A percentile compares a stretch with the other conserved stretches of the same genome.
phyloP scores from a whole-genome alignment of 1,139 yeast genomes.

The Geotrichum candidum region DNA sequence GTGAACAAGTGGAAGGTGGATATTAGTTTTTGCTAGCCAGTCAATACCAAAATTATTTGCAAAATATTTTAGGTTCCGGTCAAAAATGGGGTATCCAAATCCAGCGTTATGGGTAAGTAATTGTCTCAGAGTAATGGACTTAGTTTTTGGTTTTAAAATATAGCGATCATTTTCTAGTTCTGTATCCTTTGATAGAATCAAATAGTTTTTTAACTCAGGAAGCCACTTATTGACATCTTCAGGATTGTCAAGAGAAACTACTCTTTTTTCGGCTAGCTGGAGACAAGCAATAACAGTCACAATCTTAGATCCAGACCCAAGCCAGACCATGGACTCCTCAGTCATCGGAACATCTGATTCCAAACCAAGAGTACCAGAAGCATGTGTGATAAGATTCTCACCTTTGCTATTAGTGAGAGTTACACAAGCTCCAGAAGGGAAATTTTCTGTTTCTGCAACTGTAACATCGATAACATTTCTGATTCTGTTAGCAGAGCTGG shows the following conservation, averaged over 20 bases:
- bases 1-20: constrained; percentile 40
- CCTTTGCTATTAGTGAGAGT: not conserved
- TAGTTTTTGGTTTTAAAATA: constrained; percentile 32
- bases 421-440: not conserved
- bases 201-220: constrained; percentile 37
- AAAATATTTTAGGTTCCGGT: constrained; percentile 21
- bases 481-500: too few relatives aligned
- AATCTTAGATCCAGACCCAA: constrained; percentile 46
- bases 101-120: too few relatives aligned
- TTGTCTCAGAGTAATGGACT: too few relatives aligned
- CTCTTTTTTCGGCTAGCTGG: constrained; percentile 43
- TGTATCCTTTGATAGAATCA: constrained; percentile 31
- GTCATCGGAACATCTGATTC: constrained; percentile 25
- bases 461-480: too few relatives aligned
- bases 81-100: constrained; percentile 30
- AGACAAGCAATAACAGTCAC: constrained; percentile 44
- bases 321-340: constrained; percentile 35
- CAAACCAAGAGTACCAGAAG: too few relatives aligned
- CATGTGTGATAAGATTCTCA: not conserved
- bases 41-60: constrained; percentile 8
- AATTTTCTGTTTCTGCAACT: too few relatives aligned
- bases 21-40: constrained; percentile 20
- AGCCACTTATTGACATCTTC: constrained; percentile 30
- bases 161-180: constrained; percentile 37
- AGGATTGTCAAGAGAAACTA: constrained; percentile 39